These are phyloP conservation scores for Phytophthora cactorum DNA, from an alignment of 352 stramenopile genomes.

Conservation along the genomic window DNA sequence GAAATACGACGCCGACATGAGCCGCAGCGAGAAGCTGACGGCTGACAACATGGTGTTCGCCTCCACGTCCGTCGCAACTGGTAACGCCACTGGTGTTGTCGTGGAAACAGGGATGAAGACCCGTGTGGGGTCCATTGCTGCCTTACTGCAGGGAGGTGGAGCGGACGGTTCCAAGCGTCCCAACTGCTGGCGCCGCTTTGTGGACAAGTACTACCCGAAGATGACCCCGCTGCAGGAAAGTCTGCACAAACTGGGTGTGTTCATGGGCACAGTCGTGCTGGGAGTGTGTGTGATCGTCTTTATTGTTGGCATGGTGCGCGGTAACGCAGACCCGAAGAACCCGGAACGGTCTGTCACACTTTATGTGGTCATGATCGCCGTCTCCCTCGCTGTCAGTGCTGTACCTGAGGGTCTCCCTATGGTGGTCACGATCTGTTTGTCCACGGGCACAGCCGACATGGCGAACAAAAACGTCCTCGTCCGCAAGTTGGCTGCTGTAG, in stretches of 20 bases:
- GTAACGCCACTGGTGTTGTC: conserved; percentile 67
- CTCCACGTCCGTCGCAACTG: conserved; percentile 79
- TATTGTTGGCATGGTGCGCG: conserved; percentile 84
- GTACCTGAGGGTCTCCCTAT: conserved; percentile 78
- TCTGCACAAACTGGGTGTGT: conserved; percentile 95
- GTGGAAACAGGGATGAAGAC: conserved; percentile 72
- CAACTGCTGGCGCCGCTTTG: conserved; percentile 59
- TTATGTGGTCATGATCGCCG: conserved; percentile 95
- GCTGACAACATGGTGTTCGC: conserved; percentile 93
- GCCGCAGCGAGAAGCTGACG: conserved; percentile 62
- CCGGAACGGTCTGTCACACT: conserved; percentile 89
- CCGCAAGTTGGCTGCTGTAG: conserved; percentile 80
- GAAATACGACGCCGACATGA: conserved; percentile 58
- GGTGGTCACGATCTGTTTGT: conserved; percentile 81
- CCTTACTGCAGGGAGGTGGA: conserved; percentile 48
- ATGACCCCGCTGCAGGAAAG: conserved; percentile 91
- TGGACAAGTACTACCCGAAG: conserved; percentile 73
- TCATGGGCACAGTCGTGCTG: conserved; percentile 87
- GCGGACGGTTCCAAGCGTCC: conserved; percentile 43
- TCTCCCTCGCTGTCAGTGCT: conserved; percentile 86
- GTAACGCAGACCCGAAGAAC: conserved; percentile 68
- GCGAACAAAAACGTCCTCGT: conserved; percentile 86
- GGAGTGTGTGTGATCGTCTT: conserved; percentile 94
- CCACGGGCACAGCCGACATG: conserved; percentile 75
- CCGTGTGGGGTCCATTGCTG: conserved; percentile 67